Conservation (phyloP, 164 flowering plant genomes). For the Tinospora cordifolia region DNA sequence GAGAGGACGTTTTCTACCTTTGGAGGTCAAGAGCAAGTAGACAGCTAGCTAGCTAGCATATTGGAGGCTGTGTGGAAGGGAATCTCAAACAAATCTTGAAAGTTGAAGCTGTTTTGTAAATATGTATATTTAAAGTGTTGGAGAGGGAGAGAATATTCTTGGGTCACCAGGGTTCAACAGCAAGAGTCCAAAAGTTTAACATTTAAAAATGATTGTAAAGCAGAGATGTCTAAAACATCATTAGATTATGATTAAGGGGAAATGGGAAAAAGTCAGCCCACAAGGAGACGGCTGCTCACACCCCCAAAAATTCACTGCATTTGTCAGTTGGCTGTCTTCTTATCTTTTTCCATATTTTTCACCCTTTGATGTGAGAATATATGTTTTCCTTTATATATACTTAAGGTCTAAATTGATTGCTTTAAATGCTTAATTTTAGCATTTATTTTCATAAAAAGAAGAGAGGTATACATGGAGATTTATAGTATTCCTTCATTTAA, state of each 20-base stretch:
- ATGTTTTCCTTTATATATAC: too few species aligned
- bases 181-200: constrained; percentile 52
- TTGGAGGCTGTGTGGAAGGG: constrained; percentile 15
- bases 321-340: constrained; percentile 52
- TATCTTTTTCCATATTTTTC: neutral
- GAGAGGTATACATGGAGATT: too few species aligned
- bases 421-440: too few species aligned
- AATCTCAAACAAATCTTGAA: constrained; percentile 35
- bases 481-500: too few species aligned
- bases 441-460: too few species aligned
- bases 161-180: constrained; percentile 50
- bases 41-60: neutral
- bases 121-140: constrained; percentile 20
- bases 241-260: constrained; percentile 76
- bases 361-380: too few species aligned
- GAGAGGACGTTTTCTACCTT: constrained; percentile 4
- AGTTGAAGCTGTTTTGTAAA: constrained; percentile 30
- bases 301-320: constrained; percentile 86
- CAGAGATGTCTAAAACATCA: constrained; percentile 37
- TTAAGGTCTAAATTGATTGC: too few species aligned
- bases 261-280: constrained; percentile 81
- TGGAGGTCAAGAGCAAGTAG: constrained; percentile 8
- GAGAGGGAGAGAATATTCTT: constrained; percentile 72
- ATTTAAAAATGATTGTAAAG: constrained; percentile 35
- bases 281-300: constrained; percentile 69